Conservation (phyloP, 75 land plant genomes). For the Chamaecyparis obtusa region DNA sequence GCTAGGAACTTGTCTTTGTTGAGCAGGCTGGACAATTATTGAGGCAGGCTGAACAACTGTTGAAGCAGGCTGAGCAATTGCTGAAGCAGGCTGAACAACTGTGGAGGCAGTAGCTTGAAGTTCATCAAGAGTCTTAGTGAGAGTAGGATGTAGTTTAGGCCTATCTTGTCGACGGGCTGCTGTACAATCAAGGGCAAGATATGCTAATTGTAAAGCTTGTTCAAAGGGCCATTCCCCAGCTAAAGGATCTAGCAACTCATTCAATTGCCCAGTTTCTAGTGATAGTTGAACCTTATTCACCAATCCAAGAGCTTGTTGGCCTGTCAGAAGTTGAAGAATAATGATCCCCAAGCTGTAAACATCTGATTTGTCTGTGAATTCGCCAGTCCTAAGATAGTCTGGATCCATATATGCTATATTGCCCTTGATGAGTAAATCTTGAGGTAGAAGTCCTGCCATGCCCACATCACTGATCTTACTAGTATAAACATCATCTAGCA, state of each 20-base stretch:
- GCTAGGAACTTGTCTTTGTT: slow-evolving; percentile 14
- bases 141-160: slow-evolving; percentile 43
- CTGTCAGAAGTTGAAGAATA: slow-evolving; percentile 13
- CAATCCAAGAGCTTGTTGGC: slow-evolving; percentile 4
- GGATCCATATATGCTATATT: slow-evolving; percentile 23
- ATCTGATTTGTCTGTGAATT: slow-evolving; percentile 21
- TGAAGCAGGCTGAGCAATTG: background rate
- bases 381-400: slow-evolving; percentile 21
- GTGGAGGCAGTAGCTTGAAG: slow-evolving; percentile 24
- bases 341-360: slow-evolving; percentile 28
- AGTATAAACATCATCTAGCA: slow-evolving; percentile 17
- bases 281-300: background rate
- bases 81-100: slow-evolving; percentile 6
- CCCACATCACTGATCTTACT: background rate
- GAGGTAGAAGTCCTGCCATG: no score
- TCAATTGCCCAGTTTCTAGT: background rate
- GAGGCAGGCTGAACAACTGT: no score
- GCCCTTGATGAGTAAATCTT: background rate
- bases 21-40: background rate
- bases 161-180: slow-evolving; percentile 40
- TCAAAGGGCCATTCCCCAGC: slow-evolving; percentile 68
- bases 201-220: slow-evolving; percentile 46
- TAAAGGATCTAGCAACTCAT: slow-evolving; percentile 27
- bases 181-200: slow-evolving; percentile 39
- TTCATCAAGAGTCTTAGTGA: slow-evolving; percentile 45